Evolutionary conservation across 148 eudicot genomes (phyloP), one percentile per base, ranked within the genome.

Genomic region (Heliosperma pusillum): DNA sequence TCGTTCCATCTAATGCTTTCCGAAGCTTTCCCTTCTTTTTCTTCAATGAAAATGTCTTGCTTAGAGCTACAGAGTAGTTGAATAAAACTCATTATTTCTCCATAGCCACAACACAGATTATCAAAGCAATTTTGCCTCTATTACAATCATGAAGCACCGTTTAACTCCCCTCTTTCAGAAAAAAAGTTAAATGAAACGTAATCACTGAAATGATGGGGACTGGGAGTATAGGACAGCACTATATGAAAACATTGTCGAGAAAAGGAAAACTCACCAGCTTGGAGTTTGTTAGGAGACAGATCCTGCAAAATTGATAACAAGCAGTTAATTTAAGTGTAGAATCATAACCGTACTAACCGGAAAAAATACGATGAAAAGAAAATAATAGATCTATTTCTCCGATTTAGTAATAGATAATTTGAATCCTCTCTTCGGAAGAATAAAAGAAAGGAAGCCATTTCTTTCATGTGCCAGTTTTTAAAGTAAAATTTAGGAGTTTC

Each of bases 1-100:
- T 89, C 76, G 92, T 92, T 76, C 98, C 96, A 76, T 95, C 97
- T 87, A 93, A 90, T 76, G 98, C 97, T 85, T 95, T 95, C 40
- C 89, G 93, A 73, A 95, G 96, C 87, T 90, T 95, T 19, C 98
- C 96, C 80, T 88, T 95, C 75, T 76, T 89, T 85, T 89, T 92
- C 76, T 89, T 90, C 61, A 85, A 29, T 26, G 97, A 90, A 72
- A 95, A 95, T 42, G 97, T 90, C 80, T 90, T 92, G 86, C 96
- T 79, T 77, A 92, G 90, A 79, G 98, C 98, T 95, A 76, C 77
- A 81, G 47, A 77, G 69, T 79, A 42, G 7, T 71, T 25, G 45
- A 5, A 70, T 70, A 20, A 64, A 26, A 66, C 70, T 75, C 80
- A 76, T 63, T 59, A 56, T 44, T 13, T 78, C 66, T 72, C 5